Evolutionary conservation across 176 grass and related monocot species (phyloP).

Genomic region (Rhynchospora tenuis): DNA sequence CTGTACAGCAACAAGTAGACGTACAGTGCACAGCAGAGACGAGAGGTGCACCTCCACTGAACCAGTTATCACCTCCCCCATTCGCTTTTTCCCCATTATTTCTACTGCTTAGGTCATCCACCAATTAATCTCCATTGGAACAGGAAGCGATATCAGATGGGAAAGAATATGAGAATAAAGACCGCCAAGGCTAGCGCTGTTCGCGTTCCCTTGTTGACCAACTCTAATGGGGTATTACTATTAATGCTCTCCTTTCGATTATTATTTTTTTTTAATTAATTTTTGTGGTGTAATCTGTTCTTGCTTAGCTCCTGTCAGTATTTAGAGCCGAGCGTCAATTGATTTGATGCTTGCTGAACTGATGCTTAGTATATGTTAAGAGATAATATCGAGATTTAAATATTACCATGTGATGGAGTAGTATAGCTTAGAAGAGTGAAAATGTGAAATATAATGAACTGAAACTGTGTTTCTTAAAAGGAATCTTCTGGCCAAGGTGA

Average conservation of each 20-base stretch:
- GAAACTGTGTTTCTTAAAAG: constrained; percentile 24
- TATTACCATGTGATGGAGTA: neutral
- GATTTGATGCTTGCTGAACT: neutral
- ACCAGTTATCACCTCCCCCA: neutral
- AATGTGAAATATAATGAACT: neutral
- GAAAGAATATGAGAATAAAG: neutral
- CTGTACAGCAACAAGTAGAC: neutral
- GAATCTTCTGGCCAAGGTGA: constrained; percentile 45
- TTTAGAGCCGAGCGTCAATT: neutral
- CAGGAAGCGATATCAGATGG: neutral
- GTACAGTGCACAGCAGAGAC: neutral
- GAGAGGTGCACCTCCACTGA: neutral
- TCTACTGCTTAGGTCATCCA: neutral
- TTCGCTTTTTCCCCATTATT: neutral
- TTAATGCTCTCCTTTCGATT: neutral
- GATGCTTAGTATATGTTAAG: neutral
- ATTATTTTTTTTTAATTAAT: neutral
- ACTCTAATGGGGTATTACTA: constrained; percentile 25
- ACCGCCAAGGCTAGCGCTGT: neutral
- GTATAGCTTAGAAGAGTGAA: neutral
- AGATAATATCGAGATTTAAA: neutral
- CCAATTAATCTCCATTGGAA: neutral
- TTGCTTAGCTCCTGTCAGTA: neutral
- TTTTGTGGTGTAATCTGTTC: neutral
- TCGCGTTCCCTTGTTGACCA: neutral